A percentile compares a stretch with the other conserved stretches of the same genome.
Conservation (phyloP, 2,329 filamentous ascomycete genomes). For the Apiospora pterosperma region DNA sequence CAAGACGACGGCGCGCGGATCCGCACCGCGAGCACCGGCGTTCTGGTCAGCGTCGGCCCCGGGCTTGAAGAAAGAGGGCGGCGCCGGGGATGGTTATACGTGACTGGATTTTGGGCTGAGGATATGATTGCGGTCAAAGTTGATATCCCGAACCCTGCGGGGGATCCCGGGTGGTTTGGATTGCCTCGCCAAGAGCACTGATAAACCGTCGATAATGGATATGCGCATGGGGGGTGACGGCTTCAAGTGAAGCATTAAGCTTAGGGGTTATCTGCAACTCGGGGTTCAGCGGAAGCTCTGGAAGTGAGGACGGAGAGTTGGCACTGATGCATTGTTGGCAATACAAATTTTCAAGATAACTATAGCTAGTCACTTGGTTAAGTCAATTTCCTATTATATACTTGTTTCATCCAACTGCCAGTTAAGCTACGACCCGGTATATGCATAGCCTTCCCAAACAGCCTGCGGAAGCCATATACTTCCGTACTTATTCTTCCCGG, state of each 20-base stretch:
- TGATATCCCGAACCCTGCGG: neutral
- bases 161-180: neutral
- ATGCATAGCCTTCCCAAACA: too few species aligned
- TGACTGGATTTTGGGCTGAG: constrained; percentile 46
- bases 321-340: too few species aligned
- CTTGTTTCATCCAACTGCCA: too few species aligned
- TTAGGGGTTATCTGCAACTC: neutral
- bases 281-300: neutral
- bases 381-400: too few species aligned
- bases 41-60: constrained; percentile 51
- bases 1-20: constrained; percentile 53
- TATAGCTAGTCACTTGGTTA: too few species aligned
- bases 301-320: too few species aligned
- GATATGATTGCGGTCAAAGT: constrained; percentile 10
- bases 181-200: neutral
- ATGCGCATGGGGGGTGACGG: neutral
- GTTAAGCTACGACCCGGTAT: too few species aligned
- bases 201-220: neutral
- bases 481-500: too few species aligned
- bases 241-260: neutral
- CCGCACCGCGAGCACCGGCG: constrained; percentile 46
- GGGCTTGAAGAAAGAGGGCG: constrained; percentile 31
- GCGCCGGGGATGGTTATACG: constrained; percentile 54
- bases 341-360: too few species aligned
- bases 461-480: too few species aligned